These are phyloP conservation scores for Fusarium liriodendri DNA, from an alignment of 2,329 filamentous ascomycete genomes.

Conservation along the genomic window DNA sequence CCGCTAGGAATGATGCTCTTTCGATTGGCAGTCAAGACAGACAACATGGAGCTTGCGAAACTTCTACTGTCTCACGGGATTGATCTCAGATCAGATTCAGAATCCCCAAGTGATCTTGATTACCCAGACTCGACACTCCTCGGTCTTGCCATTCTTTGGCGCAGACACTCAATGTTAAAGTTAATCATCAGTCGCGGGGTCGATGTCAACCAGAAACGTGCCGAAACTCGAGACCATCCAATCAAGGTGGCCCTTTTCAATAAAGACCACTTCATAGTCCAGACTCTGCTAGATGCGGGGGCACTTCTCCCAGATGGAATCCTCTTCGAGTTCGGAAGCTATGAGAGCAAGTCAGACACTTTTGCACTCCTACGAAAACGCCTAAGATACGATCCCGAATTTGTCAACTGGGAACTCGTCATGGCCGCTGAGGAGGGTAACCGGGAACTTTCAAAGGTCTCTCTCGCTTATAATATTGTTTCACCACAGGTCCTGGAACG, in stretches of 20 bases:
- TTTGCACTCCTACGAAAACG: neutral
- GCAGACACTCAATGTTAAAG: neutral
- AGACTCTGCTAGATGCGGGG: neutral
- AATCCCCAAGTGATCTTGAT: fast-evolving
- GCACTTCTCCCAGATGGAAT: fast-evolving
- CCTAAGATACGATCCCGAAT: no score
- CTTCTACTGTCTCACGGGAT: neutral
- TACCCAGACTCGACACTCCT: neutral
- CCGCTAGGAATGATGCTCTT: neutral
- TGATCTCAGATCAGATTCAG: neutral
- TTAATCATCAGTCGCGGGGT: neutral
- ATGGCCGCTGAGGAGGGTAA: neutral
- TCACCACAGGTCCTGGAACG: neutral
- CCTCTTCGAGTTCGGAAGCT: fast-evolving
- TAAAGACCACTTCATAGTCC: fast-evolving
- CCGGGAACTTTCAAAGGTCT: neutral
- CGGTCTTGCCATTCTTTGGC: fast-evolving
- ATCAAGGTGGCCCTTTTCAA: fast-evolving
- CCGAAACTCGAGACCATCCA: no score
- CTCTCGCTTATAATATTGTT: neutral
- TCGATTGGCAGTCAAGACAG: neutral
- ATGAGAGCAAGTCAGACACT: fast-evolving
- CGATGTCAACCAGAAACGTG: neutral
- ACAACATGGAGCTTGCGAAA: neutral
- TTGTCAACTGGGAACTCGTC: neutral